Evolutionary conservation across 306 rosid species (phyloP).

Genomic region (Luffa aegyptiaca): DNA sequence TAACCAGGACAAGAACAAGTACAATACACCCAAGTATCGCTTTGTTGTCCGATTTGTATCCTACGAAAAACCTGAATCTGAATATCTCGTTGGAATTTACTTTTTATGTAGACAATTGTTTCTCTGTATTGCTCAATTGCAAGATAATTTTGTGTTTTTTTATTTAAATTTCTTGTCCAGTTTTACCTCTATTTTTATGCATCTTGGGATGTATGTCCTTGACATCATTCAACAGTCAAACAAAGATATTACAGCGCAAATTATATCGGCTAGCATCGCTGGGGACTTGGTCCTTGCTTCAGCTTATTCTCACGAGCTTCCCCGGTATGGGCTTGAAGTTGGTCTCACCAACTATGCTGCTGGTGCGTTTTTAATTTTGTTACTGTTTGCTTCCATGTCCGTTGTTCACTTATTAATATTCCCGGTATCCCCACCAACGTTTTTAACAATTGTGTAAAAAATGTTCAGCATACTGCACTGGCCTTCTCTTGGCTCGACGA

Average conservation of each 20-base stretch:
- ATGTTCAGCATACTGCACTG: slow-evolving; percentile 74
- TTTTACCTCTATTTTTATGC: neutral
- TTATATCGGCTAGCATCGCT: slow-evolving; percentile 70
- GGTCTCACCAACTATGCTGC: slow-evolving; percentile 95
- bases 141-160: neutral
- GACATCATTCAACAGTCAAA: slow-evolving; percentile 38
- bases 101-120: neutral
- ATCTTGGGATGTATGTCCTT: neutral
- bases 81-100: neutral
- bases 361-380: slow-evolving; percentile 25
- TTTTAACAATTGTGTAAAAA: neutral
- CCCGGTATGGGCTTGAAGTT: slow-evolving; percentile 61
- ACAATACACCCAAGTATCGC: slow-evolving; percentile 78
- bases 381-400: no score
- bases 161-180: neutral
- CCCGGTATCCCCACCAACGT: neutral
- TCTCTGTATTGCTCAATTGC: neutral
- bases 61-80: slow-evolving; percentile 5
- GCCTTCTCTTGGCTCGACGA: slow-evolving; percentile 78
- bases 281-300: slow-evolving; percentile 81
- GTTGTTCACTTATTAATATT: neutral
- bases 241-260: slow-evolving; percentile 64
- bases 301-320: slow-evolving; percentile 72
- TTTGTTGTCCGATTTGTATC: slow-evolving; percentile 83
- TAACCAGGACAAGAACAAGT: slow-evolving; percentile 90